A percentile compares a stretch with the other conserved stretches of the same genome.
Evolutionary conservation across 768 basidiomycete species (phyloP).

Genomic region (Naganishia onofrii): DNA sequence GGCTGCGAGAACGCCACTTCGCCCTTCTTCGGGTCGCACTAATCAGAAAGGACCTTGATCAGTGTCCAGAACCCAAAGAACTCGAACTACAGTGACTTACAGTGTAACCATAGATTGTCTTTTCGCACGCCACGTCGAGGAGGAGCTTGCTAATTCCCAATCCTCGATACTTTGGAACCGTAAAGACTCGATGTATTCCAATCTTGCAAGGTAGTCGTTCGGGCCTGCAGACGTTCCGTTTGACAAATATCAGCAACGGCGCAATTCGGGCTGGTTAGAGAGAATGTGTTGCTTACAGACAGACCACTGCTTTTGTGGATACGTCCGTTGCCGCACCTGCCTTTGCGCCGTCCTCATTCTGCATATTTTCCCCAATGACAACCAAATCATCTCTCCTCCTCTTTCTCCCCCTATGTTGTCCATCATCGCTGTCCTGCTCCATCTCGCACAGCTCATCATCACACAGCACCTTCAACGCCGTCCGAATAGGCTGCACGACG

Average conservation of each 20-base stretch:
- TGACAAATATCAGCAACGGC: neutral
- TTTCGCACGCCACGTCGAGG: conserved; percentile 39
- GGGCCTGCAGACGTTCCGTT: conserved; percentile 33
- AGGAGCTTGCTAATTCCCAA: conserved; percentile 36
- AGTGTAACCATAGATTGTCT: conserved; percentile 45
- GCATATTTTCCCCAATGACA: neutral
- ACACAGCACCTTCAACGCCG: conserved; percentile 43
- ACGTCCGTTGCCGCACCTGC: neutral
- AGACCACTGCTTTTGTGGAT: conserved; percentile 5
- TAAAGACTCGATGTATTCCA: conserved; percentile 50
- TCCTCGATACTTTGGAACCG: conserved; percentile 42
- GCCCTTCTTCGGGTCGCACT: conserved; percentile 38
- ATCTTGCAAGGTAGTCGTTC: conserved; percentile 41
- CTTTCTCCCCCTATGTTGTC: neutral
- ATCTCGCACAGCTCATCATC: conserved; percentile 27
- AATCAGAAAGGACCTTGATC: neutral
- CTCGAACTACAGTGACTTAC: conserved; percentile 18
- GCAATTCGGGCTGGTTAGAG: too few relatives aligned
- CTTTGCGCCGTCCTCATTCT: neutral
- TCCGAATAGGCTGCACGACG: conserved; percentile 47
- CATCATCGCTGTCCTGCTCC: neutral
- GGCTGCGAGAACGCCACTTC: conserved; percentile 50
- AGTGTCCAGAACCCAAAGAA: conserved; percentile 9
- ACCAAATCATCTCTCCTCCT: conserved; percentile 29
- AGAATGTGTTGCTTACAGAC: neutral